phyloP scores from a whole-genome alignment of 106 monocot genomes.

The Dactylorhiza incarnata region DNA sequence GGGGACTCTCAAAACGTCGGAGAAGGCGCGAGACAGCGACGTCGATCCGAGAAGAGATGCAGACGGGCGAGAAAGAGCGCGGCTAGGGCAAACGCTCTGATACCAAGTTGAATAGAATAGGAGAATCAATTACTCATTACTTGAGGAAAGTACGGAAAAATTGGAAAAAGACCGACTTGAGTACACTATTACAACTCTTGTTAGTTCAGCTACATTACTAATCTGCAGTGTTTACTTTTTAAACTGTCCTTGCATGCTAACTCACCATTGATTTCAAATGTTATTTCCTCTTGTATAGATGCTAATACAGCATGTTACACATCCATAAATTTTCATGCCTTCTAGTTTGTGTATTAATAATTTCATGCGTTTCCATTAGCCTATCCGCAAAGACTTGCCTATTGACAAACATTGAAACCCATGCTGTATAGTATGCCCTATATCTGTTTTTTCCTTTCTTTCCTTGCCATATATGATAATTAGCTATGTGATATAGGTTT shows the following conservation, averaged over 20 bases:
- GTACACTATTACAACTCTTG: too few relatives aligned
- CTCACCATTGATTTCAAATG: neutral
- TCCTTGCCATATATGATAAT: neutral
- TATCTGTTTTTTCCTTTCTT: neutral
- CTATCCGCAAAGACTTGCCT: neutral
- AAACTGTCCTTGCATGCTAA: neutral
- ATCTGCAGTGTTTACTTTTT: neutral
- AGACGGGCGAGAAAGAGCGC: too few relatives aligned
- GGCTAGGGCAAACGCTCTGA: too few relatives aligned
- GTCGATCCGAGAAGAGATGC: too few relatives aligned
- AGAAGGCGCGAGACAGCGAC: too few relatives aligned
- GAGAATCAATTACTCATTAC: too few relatives aligned
- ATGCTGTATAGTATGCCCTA: neutral
- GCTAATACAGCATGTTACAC: neutral
- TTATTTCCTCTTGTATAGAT: neutral
- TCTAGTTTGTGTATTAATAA: neutral
- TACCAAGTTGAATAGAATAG: too few relatives aligned
- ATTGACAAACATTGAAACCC: neutral
- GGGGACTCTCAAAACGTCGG: too few relatives aligned
- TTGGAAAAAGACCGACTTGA: too few relatives aligned
- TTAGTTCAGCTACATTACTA: neutral
- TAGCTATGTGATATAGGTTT: slow-evolving; percentile 31
- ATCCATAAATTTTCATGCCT: neutral
- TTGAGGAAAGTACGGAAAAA: too few relatives aligned
- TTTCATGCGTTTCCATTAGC: neutral